A percentile compares a stretch with the other conserved stretches of the same genome.
These are phyloP conservation scores for Pichia nanzhaoensis DNA, from an alignment of 805 yeast species.

Conservation along the genomic window DNA sequence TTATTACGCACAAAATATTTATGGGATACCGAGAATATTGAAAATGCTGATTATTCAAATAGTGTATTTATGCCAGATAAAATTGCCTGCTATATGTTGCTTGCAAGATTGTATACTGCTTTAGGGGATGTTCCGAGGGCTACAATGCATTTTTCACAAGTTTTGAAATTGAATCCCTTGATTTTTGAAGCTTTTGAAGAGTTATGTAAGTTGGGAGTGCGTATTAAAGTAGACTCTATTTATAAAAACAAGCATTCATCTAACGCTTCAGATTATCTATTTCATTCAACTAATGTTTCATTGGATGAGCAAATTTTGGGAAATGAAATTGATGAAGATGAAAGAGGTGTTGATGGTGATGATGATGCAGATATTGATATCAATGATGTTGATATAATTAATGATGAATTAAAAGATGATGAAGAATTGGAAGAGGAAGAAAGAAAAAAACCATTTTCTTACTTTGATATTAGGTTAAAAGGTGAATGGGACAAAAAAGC, in stretches of 20 bases:
- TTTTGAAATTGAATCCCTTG: slow-evolving; percentile 68
- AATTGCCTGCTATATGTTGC: slow-evolving; percentile 58
- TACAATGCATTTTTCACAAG: slow-evolving; percentile 58
- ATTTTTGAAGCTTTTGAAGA: slow-evolving; percentile 83
- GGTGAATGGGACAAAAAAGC: background rate
- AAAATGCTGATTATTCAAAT: slow-evolving; percentile 1
- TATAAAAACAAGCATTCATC: slow-evolving; percentile 29
- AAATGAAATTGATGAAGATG: no score
- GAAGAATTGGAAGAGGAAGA: background rate
- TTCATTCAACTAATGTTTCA: background rate
- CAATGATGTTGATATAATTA: background rate
- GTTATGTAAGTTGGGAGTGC: slow-evolving; percentile 65
- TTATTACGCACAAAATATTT: slow-evolving; percentile 33
- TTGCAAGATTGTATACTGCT: slow-evolving; percentile 61
- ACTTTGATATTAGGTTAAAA: no score
- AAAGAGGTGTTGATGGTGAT: background rate
- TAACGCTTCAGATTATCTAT: background rate
- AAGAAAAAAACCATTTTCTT: no score
- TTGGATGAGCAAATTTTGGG: no score
- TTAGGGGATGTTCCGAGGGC: slow-evolving; percentile 60
- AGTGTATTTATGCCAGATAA: slow-evolving; percentile 45
- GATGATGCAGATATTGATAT: slow-evolving; percentile 13
- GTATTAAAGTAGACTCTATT: slow-evolving; percentile 51
- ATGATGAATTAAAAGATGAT: background rate
- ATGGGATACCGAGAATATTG: slow-evolving; percentile 27